A percentile compares a stretch with the other conserved stretches of the same genome.
phyloP scores from a whole-genome alignment of 768 basidiomycete species.

The Cystobasidiopsis lactophilus region DNA sequence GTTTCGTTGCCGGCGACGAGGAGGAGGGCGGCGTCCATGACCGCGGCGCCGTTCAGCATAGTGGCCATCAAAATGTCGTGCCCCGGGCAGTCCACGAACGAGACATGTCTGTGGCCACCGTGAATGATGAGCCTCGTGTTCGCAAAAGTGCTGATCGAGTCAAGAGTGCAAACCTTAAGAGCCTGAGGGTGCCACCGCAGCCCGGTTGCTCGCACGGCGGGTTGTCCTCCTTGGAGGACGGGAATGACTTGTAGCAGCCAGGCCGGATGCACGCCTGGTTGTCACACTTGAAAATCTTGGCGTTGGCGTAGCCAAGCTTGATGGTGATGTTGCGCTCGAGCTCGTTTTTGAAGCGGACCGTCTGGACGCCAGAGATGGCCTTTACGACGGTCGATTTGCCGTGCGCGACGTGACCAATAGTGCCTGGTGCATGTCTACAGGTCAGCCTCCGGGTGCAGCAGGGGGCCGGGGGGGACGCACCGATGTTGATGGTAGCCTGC shows the following conservation, averaged over 20 bases:
- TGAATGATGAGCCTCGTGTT: no score
- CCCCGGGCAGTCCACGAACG: constrained; percentile 69
- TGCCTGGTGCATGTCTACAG: constrained; percentile 37
- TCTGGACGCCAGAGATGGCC: constrained; percentile 95
- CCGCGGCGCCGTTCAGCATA: constrained; percentile 98
- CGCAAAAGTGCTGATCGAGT: no score
- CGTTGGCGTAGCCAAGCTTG: constrained; percentile 97
- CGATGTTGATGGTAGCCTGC: constrained; percentile 85
- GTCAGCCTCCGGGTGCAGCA: background rate
- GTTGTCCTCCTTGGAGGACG: constrained; percentile 76
- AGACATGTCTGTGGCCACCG: constrained; percentile 43
- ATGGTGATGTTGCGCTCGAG: constrained; percentile 97
- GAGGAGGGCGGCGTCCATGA: constrained; percentile 95
- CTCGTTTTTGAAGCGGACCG: constrained; percentile 97
- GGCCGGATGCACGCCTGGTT: constrained; percentile 81
- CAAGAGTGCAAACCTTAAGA: constrained; percentile 35
- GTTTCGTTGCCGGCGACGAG: constrained; percentile 96
- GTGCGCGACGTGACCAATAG: constrained; percentile 97
- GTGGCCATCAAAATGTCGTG: constrained; percentile 99
- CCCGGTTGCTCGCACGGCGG: constrained; percentile 85
- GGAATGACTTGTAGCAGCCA: constrained; percentile 81
- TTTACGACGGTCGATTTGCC: constrained; percentile 93
- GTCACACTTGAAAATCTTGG: constrained; percentile 99
- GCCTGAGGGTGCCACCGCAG: constrained; percentile 71
- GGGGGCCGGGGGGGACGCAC: constrained; percentile 26